Evolutionary conservation across 2,329 filamentous ascomycete genomes (phyloP), one percentile per base, ranked within the genome.

Genomic region (Coniochaeta prunicola): DNA sequence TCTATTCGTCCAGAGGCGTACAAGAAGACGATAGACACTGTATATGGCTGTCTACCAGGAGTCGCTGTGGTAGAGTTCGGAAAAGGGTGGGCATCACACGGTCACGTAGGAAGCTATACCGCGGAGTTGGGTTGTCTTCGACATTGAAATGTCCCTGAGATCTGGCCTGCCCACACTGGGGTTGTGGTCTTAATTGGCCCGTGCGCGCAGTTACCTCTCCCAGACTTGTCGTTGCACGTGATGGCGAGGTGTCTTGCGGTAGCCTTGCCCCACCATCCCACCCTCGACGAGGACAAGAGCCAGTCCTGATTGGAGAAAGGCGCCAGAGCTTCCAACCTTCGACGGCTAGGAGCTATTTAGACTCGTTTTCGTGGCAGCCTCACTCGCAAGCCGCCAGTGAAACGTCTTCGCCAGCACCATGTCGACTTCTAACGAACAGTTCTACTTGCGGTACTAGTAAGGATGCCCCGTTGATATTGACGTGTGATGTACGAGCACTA

Each of bases 391-490:
- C 26, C 28, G 45, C 17, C 45, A 45, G 21, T 17, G 30, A 21
- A 30, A 6, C 24, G 10, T 6, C 45, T 28, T 17, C n/a, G 24
- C 30, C 13, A 6, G 12, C 65, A 77, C 68, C 61, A 92, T 89
- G 83, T 79, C 89, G 66, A 80, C 83, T 60, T 74, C 81, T 67
- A 89, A 83, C 73, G 92, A 97, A 68, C 88, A 89, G 8, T 97
- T 99, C 73, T 99, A 99, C 70, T 78, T 99, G 65, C 88, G 94
- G 69, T 99, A 99, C 81, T 99, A 99, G 93, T 97, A 85, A 73
- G 89, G n/a, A n/a, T 73, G 36, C 17, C 8, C 26, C 19, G 30
- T n/a, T 26, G 31, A 8, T n/a, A 17, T 8, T 28, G 26, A n/a
- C 4, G 9, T 8, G 7, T 26, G n/a, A 21, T 12, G 19, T 4